Evolutionary conservation across 495 filamentous ascomycete genomes (phyloP).

Genomic region (Poronia punctata): DNA sequence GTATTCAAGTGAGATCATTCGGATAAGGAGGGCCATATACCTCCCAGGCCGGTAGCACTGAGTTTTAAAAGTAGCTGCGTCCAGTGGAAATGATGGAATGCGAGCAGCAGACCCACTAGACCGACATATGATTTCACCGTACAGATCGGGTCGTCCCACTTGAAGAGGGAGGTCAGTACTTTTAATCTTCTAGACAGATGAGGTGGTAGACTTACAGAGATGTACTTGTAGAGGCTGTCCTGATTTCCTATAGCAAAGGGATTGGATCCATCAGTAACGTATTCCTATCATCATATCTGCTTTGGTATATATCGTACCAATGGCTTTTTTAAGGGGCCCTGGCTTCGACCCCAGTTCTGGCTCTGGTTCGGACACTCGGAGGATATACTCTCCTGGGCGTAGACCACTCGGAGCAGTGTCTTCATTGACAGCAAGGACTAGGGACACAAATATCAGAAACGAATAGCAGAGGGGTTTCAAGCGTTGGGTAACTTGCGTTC

Average conservation of each 20-base stretch:
- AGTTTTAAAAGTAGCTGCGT: constrained; percentile 1
- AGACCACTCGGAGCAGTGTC: too few relatives aligned
- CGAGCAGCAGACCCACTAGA: not conserved
- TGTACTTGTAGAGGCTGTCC: constrained; percentile 3
- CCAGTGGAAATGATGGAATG: not conserved
- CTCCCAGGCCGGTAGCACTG: constrained; percentile 1
- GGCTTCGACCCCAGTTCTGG: not conserved
- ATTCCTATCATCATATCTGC: too few relatives aligned
- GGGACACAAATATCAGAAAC: too few relatives aligned
- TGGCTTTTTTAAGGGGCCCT: constrained; percentile 1
- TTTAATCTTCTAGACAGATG: not conserved
- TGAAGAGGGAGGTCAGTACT: not conserved
- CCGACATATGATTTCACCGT: not conserved
- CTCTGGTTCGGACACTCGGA: too few relatives aligned
- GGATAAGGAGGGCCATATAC: not conserved
- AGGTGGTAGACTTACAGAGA: not conserved
- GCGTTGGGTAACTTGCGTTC: too few relatives aligned
- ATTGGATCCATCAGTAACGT: not conserved
- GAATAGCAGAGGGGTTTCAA: too few relatives aligned
- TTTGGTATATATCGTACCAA: not conserved
- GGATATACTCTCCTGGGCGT: too few relatives aligned
- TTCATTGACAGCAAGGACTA: too few relatives aligned
- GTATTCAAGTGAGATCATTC: not conserved
- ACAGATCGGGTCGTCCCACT: constrained; percentile 4
- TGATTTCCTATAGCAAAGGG: not conserved